Base-by-base conservation (phyloP, 768 basidiomycete genomes). In the Mycena maculata region DNA sequence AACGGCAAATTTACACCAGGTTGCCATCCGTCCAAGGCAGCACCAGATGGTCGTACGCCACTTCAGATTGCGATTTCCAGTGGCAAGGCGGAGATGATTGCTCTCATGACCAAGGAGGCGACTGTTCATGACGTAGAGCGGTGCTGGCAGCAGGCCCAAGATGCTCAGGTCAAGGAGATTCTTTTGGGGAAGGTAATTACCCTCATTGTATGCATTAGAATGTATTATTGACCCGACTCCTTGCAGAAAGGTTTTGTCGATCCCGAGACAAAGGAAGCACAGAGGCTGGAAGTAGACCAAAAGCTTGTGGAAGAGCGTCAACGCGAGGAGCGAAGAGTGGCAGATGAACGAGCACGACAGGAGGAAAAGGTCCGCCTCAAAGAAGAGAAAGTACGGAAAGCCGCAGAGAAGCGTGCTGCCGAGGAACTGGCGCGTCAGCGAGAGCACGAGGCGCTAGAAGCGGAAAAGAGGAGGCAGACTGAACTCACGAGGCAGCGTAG, bases 41-140 rank as follows among this genome's bases (percentile, higher is more conserved):
- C 76, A 39, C 65, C 74, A 22, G 79, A 79, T 63, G 80, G 79
- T 6, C 74, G 74, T 16, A 79, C 79, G 0, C 80, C 80, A 31
- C 72, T 81, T 57, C 79, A 80, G 64, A 69, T 82, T 31, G 79
- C 80, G 16, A 76, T 82, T 63, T 71, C 72, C 23, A 76, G 79
- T 57, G 65, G 73, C 27, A 70, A 71, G 41, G 63, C 74, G 2
- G 71, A 74, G 25, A 76, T 78, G 38, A 74, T 81, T 18, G 71
- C 78, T 39, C 73, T 81, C 60, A 64, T 82, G 49, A 71, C 78
- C 20, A 80, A 79, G 59, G 75, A 82, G 65, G 81, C 80, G 11
- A 80, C 80, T 11, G 79, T 80, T 33, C 80, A 81, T 58, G 77
- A 81, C 47, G 80, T 81, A 25, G 76, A 79, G 59, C 71, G 74